Evolutionary conservation across 495 filamentous ascomycete species (phyloP).

Genomic region (Penicillium coffeae): DNA sequence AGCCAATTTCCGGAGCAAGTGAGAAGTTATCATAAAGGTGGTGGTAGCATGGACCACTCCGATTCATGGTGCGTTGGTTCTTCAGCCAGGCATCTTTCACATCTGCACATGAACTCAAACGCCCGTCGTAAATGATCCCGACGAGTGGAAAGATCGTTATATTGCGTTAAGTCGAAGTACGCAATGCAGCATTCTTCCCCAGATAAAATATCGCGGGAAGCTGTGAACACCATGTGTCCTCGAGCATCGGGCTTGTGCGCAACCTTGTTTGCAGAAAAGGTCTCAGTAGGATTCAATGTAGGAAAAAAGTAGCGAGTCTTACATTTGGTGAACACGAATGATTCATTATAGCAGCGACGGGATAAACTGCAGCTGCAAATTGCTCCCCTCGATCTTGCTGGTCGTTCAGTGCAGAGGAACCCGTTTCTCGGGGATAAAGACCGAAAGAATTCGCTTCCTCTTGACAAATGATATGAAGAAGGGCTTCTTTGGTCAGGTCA

Average conservation of each 20-base stretch:
- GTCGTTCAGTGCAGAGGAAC: slow-evolving; percentile 13
- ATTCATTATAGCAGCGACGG: slow-evolving; percentile 35
- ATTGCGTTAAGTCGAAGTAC: slow-evolving; percentile 34
- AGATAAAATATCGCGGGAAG: slow-evolving; percentile 28
- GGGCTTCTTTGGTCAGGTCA: slow-evolving; percentile 12
- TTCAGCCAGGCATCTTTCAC: slow-evolving; percentile 30
- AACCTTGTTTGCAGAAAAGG: slow-evolving; percentile 13
- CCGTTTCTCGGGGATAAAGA: slow-evolving; percentile 38
- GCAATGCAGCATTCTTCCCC: slow-evolving; percentile 42
- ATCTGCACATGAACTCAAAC: slow-evolving; percentile 33
- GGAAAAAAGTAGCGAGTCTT: slow-evolving; percentile 3
- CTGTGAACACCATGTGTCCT: slow-evolving; percentile 37
- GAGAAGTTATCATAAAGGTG: neutral
- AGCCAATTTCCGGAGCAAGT: too few relatives aligned
- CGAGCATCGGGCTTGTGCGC: slow-evolving; percentile 33
- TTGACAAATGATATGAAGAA: slow-evolving; percentile 33
- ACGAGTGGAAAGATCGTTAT: slow-evolving; percentile 19
- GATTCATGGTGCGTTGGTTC: slow-evolving; percentile 8
- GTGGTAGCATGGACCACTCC: neutral
- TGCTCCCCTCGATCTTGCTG: slow-evolving; percentile 30
- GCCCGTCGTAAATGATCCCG: slow-evolving; percentile 27
- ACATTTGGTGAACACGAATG: slow-evolving; percentile 41
- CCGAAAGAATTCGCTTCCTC: slow-evolving; percentile 43
- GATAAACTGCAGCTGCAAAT: slow-evolving; percentile 39
- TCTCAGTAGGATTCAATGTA: slow-evolving; percentile 2